Evolutionary conservation across 2,329 filamentous ascomycete species (phyloP), one percentile per base, ranked within the genome.

Genomic region (Zarea fungicola): DNA sequence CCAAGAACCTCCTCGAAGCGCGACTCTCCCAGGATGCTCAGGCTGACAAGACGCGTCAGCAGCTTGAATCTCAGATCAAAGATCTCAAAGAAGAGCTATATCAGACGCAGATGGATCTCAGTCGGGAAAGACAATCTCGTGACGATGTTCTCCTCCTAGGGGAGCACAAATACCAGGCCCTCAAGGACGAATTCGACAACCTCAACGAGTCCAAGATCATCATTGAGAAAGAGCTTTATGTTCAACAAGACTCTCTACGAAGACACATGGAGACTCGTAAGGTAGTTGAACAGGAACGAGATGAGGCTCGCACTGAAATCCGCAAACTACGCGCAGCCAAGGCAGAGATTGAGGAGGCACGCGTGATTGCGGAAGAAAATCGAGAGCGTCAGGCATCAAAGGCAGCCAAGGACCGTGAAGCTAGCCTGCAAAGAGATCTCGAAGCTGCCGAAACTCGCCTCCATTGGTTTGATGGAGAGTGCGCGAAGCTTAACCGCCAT

Each of bases 151-250:
- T 92, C 55, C 81, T 95, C 57, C 84, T 97, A 50, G 84, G 88
- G 5, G 90, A 96, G 57, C 91, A 96, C 69, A 95, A 93, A 63
- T 88, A 85, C 59, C 76, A 87, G 37, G 81, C 85, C 43, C 74
- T 99, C 52, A 85, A 91, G 62, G 84, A 91, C 22, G 90, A 97
- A 56, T 95, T 84, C 58, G 85, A 95, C 42, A 80, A 82, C 28
- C 76, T 97, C 28, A 96, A 96, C 59, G 90, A 96, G 55, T 85
- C 89, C 23, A 99, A 99, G 67, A 96, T 96, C 59, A 95, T 84
- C 40, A 96, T 99, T 54, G 92, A 99, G 67, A 97, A 96, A 66
- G 92, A 97, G 67, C 84, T 99, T 65, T 97, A 97, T 63, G 85
- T 88, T 5, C 92, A 97, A 62, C 91, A 96, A 65, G 92, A 99